Conservation (phyloP, 371 early-diverging fungal genomes). For the Capillidium heterosporum region DNA sequence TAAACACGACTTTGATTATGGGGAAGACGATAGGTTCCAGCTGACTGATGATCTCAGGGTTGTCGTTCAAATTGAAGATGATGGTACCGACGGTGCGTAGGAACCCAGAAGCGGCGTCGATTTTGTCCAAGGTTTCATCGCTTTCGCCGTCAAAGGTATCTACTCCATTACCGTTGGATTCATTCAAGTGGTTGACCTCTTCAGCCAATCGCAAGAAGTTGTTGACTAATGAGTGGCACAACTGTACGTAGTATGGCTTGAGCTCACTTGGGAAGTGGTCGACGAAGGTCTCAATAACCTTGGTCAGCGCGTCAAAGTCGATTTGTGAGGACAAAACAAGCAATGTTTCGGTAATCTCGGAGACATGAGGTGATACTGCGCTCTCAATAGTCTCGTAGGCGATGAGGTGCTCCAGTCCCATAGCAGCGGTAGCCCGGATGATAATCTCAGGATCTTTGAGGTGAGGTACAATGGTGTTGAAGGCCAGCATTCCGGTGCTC, state of each 20-base stretch:
- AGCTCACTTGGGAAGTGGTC: slow-evolving; percentile 72
- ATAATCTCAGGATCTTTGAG: slow-evolving; percentile 63
- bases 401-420: slow-evolving; percentile 59
- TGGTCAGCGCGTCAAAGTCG: slow-evolving; percentile 70
- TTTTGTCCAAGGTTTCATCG: slow-evolving; percentile 51
- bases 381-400: slow-evolving; percentile 40
- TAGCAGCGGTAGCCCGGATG: slow-evolving; percentile 63
- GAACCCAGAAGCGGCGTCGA: slow-evolving; percentile 75
- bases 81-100: slow-evolving; percentile 77
- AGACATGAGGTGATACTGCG: slow-evolving; percentile 51
- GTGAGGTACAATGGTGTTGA: slow-evolving; percentile 38
- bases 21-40: slow-evolving; percentile 57
- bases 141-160: slow-evolving; percentile 19
- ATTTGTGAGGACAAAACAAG: slow-evolving; percentile 70
- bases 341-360: slow-evolving; percentile 64
- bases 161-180: slow-evolving; percentile 11
- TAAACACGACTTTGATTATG: slow-evolving; percentile 45
- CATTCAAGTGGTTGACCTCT: slow-evolving; percentile 21
- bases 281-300: slow-evolving; percentile 77
- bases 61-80: slow-evolving; percentile 44
- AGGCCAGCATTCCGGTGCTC: slow-evolving; percentile 26
- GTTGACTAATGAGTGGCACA: slow-evolving; percentile 60
- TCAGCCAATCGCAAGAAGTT: slow-evolving; percentile 68
- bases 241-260: slow-evolving; percentile 73
- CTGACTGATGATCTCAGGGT: slow-evolving; percentile 37